phyloP scores from a whole-genome alignment of 2,329 filamentous ascomycete species.

The Pseudogymnoascus pannorum region DNA sequence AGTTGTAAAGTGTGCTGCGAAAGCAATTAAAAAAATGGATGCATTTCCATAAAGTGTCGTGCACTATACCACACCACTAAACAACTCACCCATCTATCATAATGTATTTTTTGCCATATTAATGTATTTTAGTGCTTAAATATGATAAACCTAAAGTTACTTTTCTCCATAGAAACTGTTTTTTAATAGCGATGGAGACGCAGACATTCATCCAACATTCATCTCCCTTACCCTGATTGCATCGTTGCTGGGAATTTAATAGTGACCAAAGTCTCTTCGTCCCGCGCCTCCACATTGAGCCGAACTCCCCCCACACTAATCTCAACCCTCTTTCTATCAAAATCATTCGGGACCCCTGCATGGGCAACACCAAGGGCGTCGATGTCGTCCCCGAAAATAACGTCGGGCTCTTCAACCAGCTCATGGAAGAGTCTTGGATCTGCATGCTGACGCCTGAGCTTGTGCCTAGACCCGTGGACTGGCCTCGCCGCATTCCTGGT shows the following conservation, averaged over 20 bases:
- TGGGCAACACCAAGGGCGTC: background rate
- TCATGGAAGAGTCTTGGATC: background rate
- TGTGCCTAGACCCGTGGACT: background rate
- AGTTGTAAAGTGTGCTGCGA: background rate
- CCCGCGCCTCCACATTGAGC: background rate
- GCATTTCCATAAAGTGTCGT: background rate
- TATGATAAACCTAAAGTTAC: background rate
- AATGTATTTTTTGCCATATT: background rate
- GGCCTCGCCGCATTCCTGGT: background rate
- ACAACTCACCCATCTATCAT: background rate
- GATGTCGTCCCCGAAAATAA: background rate
- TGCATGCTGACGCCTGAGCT: background rate
- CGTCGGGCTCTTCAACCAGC: background rate
- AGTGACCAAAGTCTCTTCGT: background rate
- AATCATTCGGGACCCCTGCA: background rate
- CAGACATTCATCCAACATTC: background rate
- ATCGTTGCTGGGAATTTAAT: background rate
- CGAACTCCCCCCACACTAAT: background rate
- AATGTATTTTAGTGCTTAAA: background rate
- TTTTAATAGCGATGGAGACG: background rate
- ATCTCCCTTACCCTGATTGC: background rate
- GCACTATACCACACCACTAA: background rate
- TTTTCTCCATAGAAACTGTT: background rate
- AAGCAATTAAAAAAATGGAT: background rate
- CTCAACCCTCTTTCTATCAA: background rate